Base-by-base conservation (phyloP, 2,329 filamentous ascomycete species). In the Phaeosphaeriaceae sp. region DNA sequence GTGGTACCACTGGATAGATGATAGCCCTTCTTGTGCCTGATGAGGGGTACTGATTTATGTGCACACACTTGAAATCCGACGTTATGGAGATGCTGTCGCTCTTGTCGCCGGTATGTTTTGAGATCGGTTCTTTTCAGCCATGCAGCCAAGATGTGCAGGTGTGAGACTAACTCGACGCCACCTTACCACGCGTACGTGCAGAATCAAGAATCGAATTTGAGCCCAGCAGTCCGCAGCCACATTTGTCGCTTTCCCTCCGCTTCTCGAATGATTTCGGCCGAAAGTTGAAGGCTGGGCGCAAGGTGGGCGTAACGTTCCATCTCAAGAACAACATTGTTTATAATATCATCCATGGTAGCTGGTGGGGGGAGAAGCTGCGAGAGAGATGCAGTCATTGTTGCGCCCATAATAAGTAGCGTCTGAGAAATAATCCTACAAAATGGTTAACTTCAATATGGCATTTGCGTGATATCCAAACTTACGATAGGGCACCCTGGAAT, bases 241-340 rank as follows among this genome's bases (percentile, higher is more conserved):
- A 83, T 80, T 63, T 87, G 85, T 59, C 89, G 79, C 58, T 89
- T 83, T 61, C 86, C 83, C 70, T 78, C 89, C 6, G 90, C 89
- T 70, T 93, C 89, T 49, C 87, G 85, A 66, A 93, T 84, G 52
- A 93, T 91, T 66, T 93, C 89, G 17, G 87, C 86, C n/a, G 87
- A 87, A 41, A 93, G 77, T 58, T 82, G 83, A 26, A 93, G 77
- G 64, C 89, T 92, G 5, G 90, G 90, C 3, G 90, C 89, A 26
- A 94, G 77, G 58, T 87, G 83, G 0, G 87, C 83, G 68, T 91
- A 89, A 58, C 84, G 81, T 68, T 90, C 87, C 51, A 92, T 85
- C 66, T 93, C 90, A 51, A 84, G 77, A 37, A 92, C 83, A 38
- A 93, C 89, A 48, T 89, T 85, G 64, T 86, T 86, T 72, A 93